Percentiles rank a stretch among this genome's conserved stretches.
Conservation (phyloP, 2,329 filamentous ascomycete genomes). For the Rutstroemia sp. region DNA sequence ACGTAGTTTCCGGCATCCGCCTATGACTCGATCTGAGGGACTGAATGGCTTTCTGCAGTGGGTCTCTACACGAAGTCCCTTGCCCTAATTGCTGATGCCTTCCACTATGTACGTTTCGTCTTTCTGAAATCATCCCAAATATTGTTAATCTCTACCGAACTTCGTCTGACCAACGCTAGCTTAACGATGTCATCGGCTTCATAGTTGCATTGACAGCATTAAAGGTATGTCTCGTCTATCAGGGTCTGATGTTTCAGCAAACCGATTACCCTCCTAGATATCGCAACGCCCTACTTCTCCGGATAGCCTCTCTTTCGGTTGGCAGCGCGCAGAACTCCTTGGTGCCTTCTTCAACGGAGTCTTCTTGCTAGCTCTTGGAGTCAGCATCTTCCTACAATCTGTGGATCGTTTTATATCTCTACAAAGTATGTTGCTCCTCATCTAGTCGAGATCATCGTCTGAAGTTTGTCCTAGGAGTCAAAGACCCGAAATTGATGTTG, state of each 20-base stretch:
- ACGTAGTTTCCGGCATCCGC: conserved; percentile 7
- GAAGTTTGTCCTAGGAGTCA: conserved; percentile 40
- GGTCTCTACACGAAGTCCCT: conserved; percentile 66
- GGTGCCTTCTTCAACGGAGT: conserved; percentile 78
- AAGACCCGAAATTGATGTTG: conserved; percentile 58
- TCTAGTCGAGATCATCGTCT: background rate
- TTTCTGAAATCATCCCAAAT: conserved; percentile 2
- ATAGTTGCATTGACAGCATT: conserved; percentile 58
- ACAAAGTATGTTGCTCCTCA: conserved; percentile 35
- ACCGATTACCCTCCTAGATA: conserved; percentile 37
- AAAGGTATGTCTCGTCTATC: conserved; percentile 36
- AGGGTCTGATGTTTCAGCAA: background rate
- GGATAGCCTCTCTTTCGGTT: conserved; percentile 61
- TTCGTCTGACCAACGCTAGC: conserved; percentile 32
- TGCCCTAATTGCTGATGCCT: conserved; percentile 68
- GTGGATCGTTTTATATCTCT: conserved; percentile 61
- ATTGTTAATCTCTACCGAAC: background rate
- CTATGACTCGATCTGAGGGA: background rate
- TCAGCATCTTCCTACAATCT: conserved; percentile 67
- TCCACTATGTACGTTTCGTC: conserved; percentile 56
- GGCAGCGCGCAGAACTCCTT: conserved; percentile 65
- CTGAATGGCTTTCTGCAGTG: conserved; percentile 33
- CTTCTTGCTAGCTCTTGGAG: conserved; percentile 62
- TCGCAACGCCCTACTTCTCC: conserved; percentile 50
- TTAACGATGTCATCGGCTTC: conserved; percentile 66